Percentiles rank a stretch among this genome's conserved stretches.
Evolutionary conservation across 495 filamentous ascomycete species (phyloP).

Genomic region (Baudoinia panamericana): DNA sequence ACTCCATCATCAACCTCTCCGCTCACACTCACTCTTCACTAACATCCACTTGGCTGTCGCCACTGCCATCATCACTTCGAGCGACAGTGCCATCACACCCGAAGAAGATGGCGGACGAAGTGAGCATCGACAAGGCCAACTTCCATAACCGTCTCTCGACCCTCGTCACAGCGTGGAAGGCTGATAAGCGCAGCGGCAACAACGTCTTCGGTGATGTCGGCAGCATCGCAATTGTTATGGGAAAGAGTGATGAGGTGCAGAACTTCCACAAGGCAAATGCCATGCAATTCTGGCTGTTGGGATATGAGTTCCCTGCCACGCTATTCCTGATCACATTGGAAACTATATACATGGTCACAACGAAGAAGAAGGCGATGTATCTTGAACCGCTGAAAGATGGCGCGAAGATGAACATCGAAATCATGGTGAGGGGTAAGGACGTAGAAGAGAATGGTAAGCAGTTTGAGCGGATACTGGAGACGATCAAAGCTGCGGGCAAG

Average conservation of each 20-base stretch:
- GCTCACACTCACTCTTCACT: constrained; percentile 3
- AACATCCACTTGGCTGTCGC: background rate
- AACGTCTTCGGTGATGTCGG: constrained; percentile 69
- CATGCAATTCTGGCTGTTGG: constrained; percentile 94
- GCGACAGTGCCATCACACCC: constrained; percentile 1
- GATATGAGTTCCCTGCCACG: constrained; percentile 96
- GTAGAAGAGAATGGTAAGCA: constrained; percentile 75
- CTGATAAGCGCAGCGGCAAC: constrained; percentile 74
- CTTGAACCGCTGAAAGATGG: constrained; percentile 74
- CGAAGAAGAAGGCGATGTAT: constrained; percentile 95
- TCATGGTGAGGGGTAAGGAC: constrained; percentile 81
- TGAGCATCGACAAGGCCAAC: constrained; percentile 79
- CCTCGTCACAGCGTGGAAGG: constrained; percentile 84
- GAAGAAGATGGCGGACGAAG: constrained; percentile 41
- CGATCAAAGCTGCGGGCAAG: constrained; percentile 78
- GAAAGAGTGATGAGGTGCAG: constrained; percentile 77
- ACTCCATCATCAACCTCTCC: constrained; percentile 1
- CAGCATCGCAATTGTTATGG: constrained; percentile 80
- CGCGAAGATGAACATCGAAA: constrained; percentile 79
- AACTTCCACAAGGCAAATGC: constrained; percentile 89
- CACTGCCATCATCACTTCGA: constrained; percentile 8
- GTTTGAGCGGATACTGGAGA: constrained; percentile 65
- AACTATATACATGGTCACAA: constrained; percentile 78
- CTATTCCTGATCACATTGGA: constrained; percentile 84
- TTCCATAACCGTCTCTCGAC: constrained; percentile 87